These are phyloP conservation scores for Bidens hawaiensis DNA, from an alignment of 140 eudicot genomes.

Conservation along the genomic window DNA sequence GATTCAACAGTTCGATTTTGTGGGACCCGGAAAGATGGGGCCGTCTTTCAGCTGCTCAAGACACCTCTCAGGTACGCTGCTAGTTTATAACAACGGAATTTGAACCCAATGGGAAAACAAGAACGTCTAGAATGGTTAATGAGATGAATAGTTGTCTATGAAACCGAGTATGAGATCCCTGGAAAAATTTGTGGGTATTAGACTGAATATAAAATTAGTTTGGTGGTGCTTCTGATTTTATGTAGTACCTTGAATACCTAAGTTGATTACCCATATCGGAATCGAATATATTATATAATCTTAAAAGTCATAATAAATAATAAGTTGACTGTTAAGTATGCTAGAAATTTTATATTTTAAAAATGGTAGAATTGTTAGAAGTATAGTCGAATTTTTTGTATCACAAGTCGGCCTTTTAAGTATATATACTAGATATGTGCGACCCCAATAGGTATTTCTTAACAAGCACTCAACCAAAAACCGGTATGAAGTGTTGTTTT, in stretches of 20 bases:
- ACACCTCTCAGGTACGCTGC: conserved; percentile 55
- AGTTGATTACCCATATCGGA: no score
- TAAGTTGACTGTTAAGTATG: neutral
- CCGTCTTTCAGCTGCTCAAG: conserved; percentile 60
- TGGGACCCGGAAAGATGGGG: conserved; percentile 99
- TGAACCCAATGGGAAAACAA: neutral
- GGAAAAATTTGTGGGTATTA: no score
- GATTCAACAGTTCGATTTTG: conserved; percentile 84
- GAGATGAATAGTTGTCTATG: no score
- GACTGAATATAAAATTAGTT: no score
- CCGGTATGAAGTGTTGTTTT: neutral
- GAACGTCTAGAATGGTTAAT: no score
- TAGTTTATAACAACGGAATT: no score
- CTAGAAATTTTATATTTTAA: no score
- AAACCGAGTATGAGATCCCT: no score
- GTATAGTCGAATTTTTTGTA: no score
- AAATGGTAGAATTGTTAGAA: neutral
- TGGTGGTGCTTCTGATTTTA: no score
- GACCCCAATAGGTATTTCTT: neutral
- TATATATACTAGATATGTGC: no score
- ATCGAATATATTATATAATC: neutral
- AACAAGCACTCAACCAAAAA: neutral
- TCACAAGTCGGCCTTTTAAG: neutral
- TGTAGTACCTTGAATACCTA: no score
- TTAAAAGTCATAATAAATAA: neutral